Conservation (phyloP, 2,329 filamentous ascomycete genomes). For the Fusarium torulosum region DNA sequence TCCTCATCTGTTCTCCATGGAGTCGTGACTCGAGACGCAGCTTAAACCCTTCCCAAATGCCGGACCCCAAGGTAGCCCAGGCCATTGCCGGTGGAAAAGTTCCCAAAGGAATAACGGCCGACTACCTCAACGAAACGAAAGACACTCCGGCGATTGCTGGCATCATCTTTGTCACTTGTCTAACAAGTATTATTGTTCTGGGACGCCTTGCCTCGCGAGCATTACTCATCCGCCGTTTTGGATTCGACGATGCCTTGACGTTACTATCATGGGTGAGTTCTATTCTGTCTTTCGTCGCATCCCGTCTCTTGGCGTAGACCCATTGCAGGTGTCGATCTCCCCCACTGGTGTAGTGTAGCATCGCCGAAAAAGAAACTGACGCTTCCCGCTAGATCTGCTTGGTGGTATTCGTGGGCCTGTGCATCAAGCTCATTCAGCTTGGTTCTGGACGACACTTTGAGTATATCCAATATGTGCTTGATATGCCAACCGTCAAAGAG, state of each 20-base stretch:
- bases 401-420: conserved; percentile 59
- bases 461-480: conserved; percentile 62
- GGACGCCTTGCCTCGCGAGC: conserved; percentile 53
- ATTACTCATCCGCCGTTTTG: conserved; percentile 54
- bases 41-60: conserved; percentile 30
- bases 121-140: conserved; percentile 53
- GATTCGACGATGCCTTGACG: conserved; percentile 56
- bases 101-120: conserved; percentile 51
- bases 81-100: conserved; percentile 55
- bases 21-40: conserved; percentile 1
- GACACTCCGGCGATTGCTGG: conserved; percentile 56
- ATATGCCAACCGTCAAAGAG: conserved; percentile 54
- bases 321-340: conserved; percentile 18
- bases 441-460: conserved; percentile 62
- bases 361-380: conserved; percentile 15
- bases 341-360: not conserved
- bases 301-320: not conserved
- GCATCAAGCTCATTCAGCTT: conserved; percentile 59
- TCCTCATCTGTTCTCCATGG: conserved; percentile 4
- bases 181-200: conserved; percentile 53
- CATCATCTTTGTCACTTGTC: conserved; percentile 54
- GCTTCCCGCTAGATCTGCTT: conserved; percentile 50
- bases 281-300: not conserved
- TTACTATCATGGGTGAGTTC: conserved; percentile 52
- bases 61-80: conserved; percentile 45